A percentile compares a stretch with the other conserved stretches of the same genome.
These are phyloP conservation scores for Apiospora hydei DNA, from an alignment of 2,329 filamentous ascomycete genomes.

Conservation along the genomic window DNA sequence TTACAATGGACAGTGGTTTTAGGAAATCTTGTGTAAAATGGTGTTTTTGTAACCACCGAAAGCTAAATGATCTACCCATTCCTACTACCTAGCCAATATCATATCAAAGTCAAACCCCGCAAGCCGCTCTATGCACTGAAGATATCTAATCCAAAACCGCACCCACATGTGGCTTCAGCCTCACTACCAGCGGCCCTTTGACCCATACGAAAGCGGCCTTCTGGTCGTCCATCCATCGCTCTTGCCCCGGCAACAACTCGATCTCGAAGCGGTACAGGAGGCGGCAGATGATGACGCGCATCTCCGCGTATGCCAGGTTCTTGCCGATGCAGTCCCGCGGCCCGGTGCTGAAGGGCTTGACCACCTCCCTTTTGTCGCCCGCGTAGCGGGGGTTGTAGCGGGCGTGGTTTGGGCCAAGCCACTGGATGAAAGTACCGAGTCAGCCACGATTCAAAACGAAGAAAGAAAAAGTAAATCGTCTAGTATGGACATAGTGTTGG, in stretches of 20 bases:
- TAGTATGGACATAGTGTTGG: no score
- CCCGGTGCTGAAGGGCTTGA: slow-evolving; percentile 33
- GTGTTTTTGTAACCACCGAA: no score
- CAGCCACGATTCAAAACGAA: neutral
- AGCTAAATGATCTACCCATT: no score
- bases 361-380: slow-evolving; percentile 26
- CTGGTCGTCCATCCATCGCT: slow-evolving; percentile 24
- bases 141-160: neutral
- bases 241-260: slow-evolving; percentile 36
- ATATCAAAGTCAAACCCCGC: no score
- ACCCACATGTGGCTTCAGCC: neutral
- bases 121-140: no score
- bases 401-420: slow-evolving; percentile 31
- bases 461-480: neutral
- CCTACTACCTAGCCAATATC: no score
- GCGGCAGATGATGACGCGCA: slow-evolving; percentile 26
- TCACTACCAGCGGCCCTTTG: slow-evolving; percentile 7
- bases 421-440: slow-evolving; percentile 29
- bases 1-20: no score
- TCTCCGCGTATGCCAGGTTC: slow-evolving; percentile 32
- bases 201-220: neutral
- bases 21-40: no score
- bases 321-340: slow-evolving; percentile 35
- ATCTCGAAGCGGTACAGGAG: slow-evolving; percentile 29
- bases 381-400: slow-evolving; percentile 20